phyloP scores from a whole-genome alignment of 352 stramenopile species.

The Pythium pyrilobum region DNA sequence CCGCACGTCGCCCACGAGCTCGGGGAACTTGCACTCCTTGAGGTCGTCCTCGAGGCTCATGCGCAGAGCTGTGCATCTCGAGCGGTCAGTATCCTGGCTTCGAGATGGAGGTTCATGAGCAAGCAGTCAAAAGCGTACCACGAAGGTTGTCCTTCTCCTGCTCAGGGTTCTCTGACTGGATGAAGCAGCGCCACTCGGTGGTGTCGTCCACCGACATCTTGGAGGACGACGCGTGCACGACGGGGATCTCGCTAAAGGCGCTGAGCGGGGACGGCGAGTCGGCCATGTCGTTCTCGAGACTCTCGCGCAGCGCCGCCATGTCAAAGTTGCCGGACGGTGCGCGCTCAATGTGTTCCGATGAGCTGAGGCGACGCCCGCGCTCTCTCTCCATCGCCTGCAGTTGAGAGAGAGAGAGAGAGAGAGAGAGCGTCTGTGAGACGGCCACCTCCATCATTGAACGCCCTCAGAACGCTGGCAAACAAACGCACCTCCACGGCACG shows the following conservation, averaged over 20 bases:
- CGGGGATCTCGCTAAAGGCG: conserved; percentile 55
- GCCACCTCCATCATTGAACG: too few species aligned
- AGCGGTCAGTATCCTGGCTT: neutral
- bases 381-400: conserved; percentile 48
- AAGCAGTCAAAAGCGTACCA: too few species aligned
- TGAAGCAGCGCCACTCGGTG: conserved; percentile 59
- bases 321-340: conserved; percentile 6
- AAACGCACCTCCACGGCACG: conserved; percentile 28
- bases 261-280: neutral
- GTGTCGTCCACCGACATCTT: conserved; percentile 61
- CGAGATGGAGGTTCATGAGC: too few species aligned
- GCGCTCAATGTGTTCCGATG: conserved; percentile 38
- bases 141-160: conserved; percentile 57
- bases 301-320: too few species aligned
- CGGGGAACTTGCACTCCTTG: conserved; percentile 33
- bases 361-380: conserved; percentile 45
- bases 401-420: too few species aligned
- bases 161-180: conserved; percentile 53
- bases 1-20: conserved; percentile 56
- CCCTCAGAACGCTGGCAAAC: too few species aligned
- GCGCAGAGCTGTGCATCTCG: conserved; percentile 47
- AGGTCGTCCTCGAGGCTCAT: conserved; percentile 60
- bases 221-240: conserved; percentile 40
- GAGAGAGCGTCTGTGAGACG: too few species aligned
- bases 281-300: too few species aligned